These are phyloP conservation scores for Sparassis latifolia DNA, from an alignment of 1,284 basidiomycete species.

Conservation along the genomic window DNA sequence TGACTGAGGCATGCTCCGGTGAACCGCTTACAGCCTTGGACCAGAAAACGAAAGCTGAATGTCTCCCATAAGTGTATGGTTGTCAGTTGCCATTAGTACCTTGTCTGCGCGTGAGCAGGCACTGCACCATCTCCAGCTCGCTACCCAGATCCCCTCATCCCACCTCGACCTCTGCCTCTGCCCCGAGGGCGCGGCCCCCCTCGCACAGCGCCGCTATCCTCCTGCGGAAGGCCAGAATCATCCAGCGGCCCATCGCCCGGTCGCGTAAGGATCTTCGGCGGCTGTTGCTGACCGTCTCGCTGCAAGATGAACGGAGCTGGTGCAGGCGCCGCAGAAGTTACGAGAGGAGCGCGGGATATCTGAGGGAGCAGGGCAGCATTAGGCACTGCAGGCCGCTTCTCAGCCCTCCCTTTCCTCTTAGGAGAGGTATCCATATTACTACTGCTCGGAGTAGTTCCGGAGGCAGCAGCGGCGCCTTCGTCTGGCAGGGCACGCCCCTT, in stretches of 20 bases:
- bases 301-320: slow-evolving; percentile 23
- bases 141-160: not conserved
- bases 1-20: too few species aligned
- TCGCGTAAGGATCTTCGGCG: slow-evolving; percentile 13
- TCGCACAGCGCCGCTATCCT: slow-evolving; percentile 14
- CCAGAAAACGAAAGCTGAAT: too few species aligned
- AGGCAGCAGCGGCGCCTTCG: not conserved
- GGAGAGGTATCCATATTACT: not conserved
- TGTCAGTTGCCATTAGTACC: too few species aligned
- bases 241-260: slow-evolving; percentile 1
- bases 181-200: slow-evolving; percentile 11
- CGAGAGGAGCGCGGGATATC: slow-evolving; percentile 3
- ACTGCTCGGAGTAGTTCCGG: not conserved
- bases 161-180: slow-evolving; percentile 9
- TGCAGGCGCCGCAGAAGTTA: not conserved
- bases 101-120: too few species aligned
- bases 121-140: too few species aligned
- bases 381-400: slow-evolving; percentile 5
- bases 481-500: slow-evolving; percentile 4
- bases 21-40: too few species aligned
- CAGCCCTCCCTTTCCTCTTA: slow-evolving; percentile 11
- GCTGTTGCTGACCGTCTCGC: slow-evolving; percentile 18
- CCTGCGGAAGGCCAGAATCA: slow-evolving; percentile 7
- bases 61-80: too few species aligned
- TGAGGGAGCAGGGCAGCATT: not conserved